Conservation (phyloP, 2,329 filamentous ascomycete genomes). For the Phaeosphaeriaceae sp. region DNA sequence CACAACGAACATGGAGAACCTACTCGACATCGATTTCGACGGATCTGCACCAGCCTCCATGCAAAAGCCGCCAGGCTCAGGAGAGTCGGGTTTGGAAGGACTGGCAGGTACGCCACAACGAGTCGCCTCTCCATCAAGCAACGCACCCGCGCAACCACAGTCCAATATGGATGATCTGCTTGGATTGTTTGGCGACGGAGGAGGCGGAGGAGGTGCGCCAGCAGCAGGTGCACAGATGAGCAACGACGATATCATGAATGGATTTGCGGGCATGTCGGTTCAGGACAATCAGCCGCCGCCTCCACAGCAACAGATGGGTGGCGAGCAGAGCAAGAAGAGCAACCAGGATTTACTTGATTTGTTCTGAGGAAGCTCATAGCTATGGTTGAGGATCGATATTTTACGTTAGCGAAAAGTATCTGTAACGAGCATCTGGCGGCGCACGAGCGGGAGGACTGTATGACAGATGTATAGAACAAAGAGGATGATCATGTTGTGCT, state of each 20-base stretch:
- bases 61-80: constrained; percentile 66
- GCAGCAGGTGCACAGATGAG: constrained; percentile 44
- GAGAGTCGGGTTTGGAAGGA: constrained; percentile 60
- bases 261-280: constrained; percentile 83
- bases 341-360: constrained; percentile 64
- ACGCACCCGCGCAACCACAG: constrained; percentile 54
- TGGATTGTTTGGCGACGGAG: constrained; percentile 64
- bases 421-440: constrained; percentile 22
- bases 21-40: constrained; percentile 96
- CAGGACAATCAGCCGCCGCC: constrained; percentile 70
- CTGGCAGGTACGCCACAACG: constrained; percentile 72
- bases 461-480: constrained; percentile 22
- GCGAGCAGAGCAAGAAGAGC: constrained; percentile 61
- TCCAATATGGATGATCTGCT: constrained; percentile 82
- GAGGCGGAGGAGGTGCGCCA: constrained; percentile 33
- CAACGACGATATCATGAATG: constrained; percentile 72
- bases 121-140: constrained; percentile 66
- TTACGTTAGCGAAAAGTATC: constrained; percentile 16
- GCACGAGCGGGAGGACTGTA: constrained; percentile 14
- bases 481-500: background rate
- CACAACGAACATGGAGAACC: constrained; percentile 87
- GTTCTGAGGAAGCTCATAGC: constrained; percentile 47
- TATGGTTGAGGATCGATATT: constrained; percentile 1
- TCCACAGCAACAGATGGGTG: constrained; percentile 64
- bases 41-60: constrained; percentile 89